Base-by-base conservation (phyloP, 2,329 filamentous ascomycete genomes). In the Plectosphaerella sp. region DNA sequence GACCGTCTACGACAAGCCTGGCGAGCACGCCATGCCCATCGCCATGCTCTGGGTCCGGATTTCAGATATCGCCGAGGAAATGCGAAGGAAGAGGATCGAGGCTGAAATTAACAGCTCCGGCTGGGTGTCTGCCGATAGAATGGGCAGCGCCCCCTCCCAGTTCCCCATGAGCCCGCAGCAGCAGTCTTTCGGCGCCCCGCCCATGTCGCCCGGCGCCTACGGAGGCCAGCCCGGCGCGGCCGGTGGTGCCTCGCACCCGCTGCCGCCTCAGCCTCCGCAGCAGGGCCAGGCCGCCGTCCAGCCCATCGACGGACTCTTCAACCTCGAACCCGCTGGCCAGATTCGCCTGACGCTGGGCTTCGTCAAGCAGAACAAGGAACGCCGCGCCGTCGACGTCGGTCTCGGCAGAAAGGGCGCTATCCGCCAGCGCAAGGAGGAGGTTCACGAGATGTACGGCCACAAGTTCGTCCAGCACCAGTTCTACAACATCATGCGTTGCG, bases 401-500 rank as follows among this genome's bases (percentile, higher is more conserved):
- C 84, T 99, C 58, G 91, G 91, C 58, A 89, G 94, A 67, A 96
- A 97, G 74, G 94, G 93, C 64, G 94, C 94, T 58, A 91, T 99
- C 60, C 90, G 94, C 60, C 93, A 99, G 73, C 90, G 91, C 65
- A 99, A 99, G 76, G 94, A 99, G 71, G 92, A 97, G 64, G 87
- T 99, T 5, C 90, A 97, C 73, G 94, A 99, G 74, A 96, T 97
- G 78, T 97, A 96, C 67, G 94, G 94, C 47, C 94, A 99, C 85
- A 99, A 97, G 74, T 99, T 99, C 66, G 87, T 97, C 52, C 89
- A 94, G 65, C 92, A 97, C 69, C 94, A 97, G 70, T 99, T 99
- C 72, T 99, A 97, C 85, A 99, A 97, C 79, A 97, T 99, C 66
- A 99, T 99, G 94, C 93, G 94, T 57, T 99, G 94, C 72, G 94